Evolutionary conservation across 2,329 filamentous ascomycete genomes (phyloP).

Genomic region (Diplocarpon mali): DNA sequence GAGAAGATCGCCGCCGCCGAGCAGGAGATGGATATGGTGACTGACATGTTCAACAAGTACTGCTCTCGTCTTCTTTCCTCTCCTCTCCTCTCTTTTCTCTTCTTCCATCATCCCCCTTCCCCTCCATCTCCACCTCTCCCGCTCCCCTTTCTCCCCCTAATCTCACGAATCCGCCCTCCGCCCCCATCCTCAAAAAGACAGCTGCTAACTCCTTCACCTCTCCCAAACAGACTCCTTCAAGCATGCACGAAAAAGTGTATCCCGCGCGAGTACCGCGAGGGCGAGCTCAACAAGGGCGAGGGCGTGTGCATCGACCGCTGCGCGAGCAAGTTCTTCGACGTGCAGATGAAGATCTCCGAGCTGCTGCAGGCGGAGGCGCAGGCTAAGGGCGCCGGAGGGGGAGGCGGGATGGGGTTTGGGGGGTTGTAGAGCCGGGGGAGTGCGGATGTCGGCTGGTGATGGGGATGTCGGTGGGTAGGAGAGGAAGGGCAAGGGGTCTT

Average conservation of each 20-base stretch:
- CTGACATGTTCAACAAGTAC: slow-evolving; percentile 97
- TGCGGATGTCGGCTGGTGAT: neutral
- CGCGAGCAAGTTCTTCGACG: slow-evolving; percentile 96
- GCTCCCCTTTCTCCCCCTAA: neutral
- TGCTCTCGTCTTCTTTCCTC: slow-evolving; percentile 13
- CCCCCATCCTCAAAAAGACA: too few relatives aligned
- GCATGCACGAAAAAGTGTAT: slow-evolving; percentile 93
- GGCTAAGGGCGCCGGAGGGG: slow-evolving; percentile 47
- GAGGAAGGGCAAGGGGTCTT: neutral
- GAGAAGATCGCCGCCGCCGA: slow-evolving; percentile 97
- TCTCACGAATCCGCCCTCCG: neutral
- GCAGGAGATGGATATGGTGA: slow-evolving; percentile 93
- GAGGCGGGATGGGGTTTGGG: slow-evolving; percentile 38
- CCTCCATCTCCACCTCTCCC: neutral
- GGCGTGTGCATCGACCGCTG: slow-evolving; percentile 97
- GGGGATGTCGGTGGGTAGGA: neutral
- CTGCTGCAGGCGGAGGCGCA: slow-evolving; percentile 85
- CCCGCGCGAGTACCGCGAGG: slow-evolving; percentile 84
- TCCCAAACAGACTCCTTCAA: slow-evolving; percentile 71
- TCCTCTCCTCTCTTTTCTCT: neutral
- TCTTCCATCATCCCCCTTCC: slow-evolving; percentile 1
- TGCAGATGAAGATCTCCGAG: slow-evolving; percentile 94
- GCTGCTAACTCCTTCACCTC: slow-evolving; percentile 41
- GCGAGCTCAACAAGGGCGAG: slow-evolving; percentile 97
- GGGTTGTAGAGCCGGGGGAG: slow-evolving; percentile 25